These are phyloP conservation scores for Penicillium sp. DNA, from an alignment of 2,329 filamentous ascomycete genomes.

Conservation along the genomic window DNA sequence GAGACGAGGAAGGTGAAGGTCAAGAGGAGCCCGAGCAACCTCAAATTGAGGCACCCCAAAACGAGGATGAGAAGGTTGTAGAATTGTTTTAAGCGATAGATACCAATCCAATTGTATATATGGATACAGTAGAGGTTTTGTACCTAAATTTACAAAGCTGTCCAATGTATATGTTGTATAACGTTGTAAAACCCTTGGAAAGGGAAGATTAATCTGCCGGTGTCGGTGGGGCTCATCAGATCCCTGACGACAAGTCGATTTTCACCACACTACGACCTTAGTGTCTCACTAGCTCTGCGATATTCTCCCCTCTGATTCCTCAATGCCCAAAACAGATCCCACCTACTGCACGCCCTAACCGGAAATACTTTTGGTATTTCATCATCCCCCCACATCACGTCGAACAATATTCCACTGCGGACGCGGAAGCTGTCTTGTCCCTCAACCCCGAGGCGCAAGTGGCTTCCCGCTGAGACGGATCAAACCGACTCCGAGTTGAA, in stretches of 20 bases:
- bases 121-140: background rate
- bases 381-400: slow-evolving; percentile 15
- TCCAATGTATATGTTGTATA: background rate
- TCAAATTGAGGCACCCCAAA: slow-evolving; percentile 37
- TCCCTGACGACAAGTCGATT: background rate
- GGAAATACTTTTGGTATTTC: slow-evolving; percentile 8
- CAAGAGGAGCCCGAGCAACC: slow-evolving; percentile 39
- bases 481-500: slow-evolving; percentile 9
- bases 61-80: slow-evolving; percentile 48
- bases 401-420: slow-evolving; percentile 21
- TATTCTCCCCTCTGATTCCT: slow-evolving; percentile 2
- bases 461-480: slow-evolving; percentile 25
- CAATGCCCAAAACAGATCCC: background rate
- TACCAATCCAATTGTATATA: slow-evolving; percentile 11
- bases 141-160: background rate
- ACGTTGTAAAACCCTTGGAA: background rate
- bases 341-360: slow-evolving; percentile 18
- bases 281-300: slow-evolving; percentile 1
- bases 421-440: slow-evolving; percentile 27
- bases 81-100: slow-evolving; percentile 43
- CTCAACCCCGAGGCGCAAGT: slow-evolving; percentile 21
- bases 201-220: slow-evolving; percentile 5
- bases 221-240: slow-evolving; percentile 1
- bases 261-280: slow-evolving; percentile 1
- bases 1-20: slow-evolving; percentile 66